Evolutionary conservation across 148 eudicot genomes (phyloP).

Genomic region (Vaccinium myrtillus): DNA sequence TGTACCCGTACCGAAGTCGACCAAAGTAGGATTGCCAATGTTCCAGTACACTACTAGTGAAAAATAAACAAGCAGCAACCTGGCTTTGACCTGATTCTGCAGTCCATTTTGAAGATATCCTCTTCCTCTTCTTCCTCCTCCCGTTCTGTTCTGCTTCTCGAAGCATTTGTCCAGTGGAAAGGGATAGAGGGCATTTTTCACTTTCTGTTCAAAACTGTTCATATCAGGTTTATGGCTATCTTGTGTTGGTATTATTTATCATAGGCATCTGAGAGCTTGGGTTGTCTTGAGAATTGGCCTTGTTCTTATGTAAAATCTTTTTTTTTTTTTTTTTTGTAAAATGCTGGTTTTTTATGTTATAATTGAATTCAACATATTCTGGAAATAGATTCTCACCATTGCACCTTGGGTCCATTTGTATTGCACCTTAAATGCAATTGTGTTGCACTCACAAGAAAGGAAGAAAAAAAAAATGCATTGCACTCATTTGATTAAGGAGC

Average conservation of each 20-base stretch:
- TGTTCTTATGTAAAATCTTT: background rate
- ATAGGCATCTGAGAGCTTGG: background rate
- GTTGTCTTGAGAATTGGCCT: background rate
- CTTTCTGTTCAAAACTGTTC: constrained; percentile 11
- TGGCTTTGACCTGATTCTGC: background rate
- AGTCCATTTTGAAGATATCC: no score
- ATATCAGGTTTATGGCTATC: background rate
- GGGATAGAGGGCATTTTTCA: constrained; percentile 6
- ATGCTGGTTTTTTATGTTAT: background rate
- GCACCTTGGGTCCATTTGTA: no score
- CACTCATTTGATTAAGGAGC: no score
- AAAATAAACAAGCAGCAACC: constrained; percentile 6
- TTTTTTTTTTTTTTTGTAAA: background rate
- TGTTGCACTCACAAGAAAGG: no score
- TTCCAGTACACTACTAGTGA: background rate
- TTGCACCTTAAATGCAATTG: no score
- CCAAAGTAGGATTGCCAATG: constrained; percentile 56
- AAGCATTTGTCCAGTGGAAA: background rate
- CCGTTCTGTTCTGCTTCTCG: background rate
- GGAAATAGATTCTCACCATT: no score
- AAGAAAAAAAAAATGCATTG: no score
- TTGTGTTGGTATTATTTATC: background rate
- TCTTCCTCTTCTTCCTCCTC: background rate
- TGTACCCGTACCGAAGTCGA: constrained; percentile 63
- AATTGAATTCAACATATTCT: background rate